Evolutionary conservation across 1,284 basidiomycete genomes (phyloP), one percentile per base, ranked within the genome.

Genomic region (Trichosporon coremiiforme): DNA sequence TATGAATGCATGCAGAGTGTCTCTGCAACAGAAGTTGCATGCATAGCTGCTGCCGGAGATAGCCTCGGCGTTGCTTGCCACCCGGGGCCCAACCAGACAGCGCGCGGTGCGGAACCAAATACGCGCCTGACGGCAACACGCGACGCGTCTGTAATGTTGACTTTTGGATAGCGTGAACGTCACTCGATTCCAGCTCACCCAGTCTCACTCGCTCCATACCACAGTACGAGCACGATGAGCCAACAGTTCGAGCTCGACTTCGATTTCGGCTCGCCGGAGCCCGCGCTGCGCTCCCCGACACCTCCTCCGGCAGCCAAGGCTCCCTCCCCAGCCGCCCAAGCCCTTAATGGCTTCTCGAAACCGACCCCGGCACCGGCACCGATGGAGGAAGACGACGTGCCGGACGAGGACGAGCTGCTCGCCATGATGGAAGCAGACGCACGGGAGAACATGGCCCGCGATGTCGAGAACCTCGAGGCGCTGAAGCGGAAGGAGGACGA

Each of bases 381-480:
- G 57, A 33, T 33, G 31, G 57, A n/a, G 10, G 25, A 57, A 36
- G 12, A 47, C 10, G 62, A 64, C 31, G 63, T 25, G 33, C 64
- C 64, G 15, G 63, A 65, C 25, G 76, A 78, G 57, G 77, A 76
- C 62, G 76, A 77, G 66, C 66, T 75, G 55, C 50, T 47, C 65
- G 75, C 71, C 12, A 63, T 75, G 72, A 69, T 72, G 69, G 75
- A 77, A 38, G 68, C 68, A 50, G 76, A 78, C 63, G 65, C 41
- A 25, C 64, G 62, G 60, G 47, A 29, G 6, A 50, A 65, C 31
- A 20, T 33, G 31, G 57, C 57, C 6, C 57, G 57, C 57, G 57
- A 62, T 8, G 57, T 65, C 12, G 65, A 66, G 35, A 31, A 45
- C 35, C 33, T 35, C 22, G 66, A 41, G 53, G 36, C 35, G 20